Percentiles rank a stretch among this genome's conserved stretches.
These are phyloP conservation scores for Tagetes erecta DNA, from an alignment of 129 eudicot genomes.

Conservation along the genomic window DNA sequence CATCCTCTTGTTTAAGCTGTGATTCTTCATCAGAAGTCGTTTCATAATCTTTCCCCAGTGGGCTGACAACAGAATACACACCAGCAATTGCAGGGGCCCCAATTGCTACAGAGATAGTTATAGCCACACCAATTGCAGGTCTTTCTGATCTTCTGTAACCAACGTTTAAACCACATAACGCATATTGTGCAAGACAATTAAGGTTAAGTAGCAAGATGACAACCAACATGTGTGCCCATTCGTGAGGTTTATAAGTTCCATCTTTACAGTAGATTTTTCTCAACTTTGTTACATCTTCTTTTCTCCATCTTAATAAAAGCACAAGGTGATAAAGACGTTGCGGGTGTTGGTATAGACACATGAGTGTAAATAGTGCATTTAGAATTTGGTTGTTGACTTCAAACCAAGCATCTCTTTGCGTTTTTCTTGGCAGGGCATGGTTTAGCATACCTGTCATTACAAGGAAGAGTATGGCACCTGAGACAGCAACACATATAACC, in stretches of 20 bases:
- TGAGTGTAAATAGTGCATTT: constrained; percentile 84
- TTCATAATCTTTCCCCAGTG: constrained; percentile 82
- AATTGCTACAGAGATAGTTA: constrained; percentile 73
- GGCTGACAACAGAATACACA: constrained; percentile 70
- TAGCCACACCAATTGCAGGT: constrained; percentile 84
- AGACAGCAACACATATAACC: constrained; percentile 78
- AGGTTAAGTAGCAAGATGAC: constrained; percentile 67
- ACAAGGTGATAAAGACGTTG: constrained; percentile 70
- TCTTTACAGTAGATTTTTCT: constrained; percentile 82
- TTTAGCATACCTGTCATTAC: constrained; percentile 96
- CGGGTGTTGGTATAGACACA: constrained; percentile 94
- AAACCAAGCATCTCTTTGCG: constrained; percentile 82
- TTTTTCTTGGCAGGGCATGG: constrained; percentile 65
- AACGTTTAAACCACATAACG: constrained; percentile 77
- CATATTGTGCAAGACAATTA: constrained; percentile 92
- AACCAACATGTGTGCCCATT: constrained; percentile 94
- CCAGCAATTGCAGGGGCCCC: constrained; percentile 97
- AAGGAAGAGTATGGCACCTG: constrained; percentile 86
- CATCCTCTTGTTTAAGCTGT: constrained; percentile 42
- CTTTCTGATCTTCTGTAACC: constrained; percentile 76
- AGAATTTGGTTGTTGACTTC: constrained; percentile 95
- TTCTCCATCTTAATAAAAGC: constrained; percentile 76
- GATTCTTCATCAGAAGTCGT: constrained; percentile 68
- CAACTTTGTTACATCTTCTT: constrained; percentile 65
- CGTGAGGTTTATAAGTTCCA: constrained; percentile 91